A percentile compares a stretch with the other conserved stretches of the same genome.
phyloP scores from a whole-genome alignment of 495 filamentous ascomycete genomes.

The Lepraria neglecta region DNA sequence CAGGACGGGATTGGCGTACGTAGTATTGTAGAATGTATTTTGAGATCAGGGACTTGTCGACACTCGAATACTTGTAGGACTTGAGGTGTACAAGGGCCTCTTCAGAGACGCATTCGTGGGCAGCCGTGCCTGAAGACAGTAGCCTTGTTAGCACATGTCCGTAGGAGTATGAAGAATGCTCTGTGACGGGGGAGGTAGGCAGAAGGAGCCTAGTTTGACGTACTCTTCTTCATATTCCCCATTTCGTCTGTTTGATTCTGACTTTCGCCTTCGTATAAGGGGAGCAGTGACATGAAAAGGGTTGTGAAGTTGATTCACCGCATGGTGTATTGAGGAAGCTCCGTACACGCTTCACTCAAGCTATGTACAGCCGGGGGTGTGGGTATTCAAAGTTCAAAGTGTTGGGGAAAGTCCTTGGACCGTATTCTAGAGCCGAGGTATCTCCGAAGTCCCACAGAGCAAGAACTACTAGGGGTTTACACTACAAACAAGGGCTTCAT shows the following conservation, averaged over 20 bases:
- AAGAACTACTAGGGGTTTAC: not conserved
- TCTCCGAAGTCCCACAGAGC: not conserved
- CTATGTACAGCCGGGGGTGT: not conserved
- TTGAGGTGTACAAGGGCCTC: conserved; percentile 76
- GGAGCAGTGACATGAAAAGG: conserved; percentile 17
- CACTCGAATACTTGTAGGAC: conserved; percentile 91
- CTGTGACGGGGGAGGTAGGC: not conserved
- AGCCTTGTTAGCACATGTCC: not conserved
- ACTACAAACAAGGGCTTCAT: no score
- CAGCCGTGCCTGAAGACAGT: conserved; percentile 33
- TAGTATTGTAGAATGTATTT: conserved; percentile 90
- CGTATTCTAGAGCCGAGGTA: not conserved
- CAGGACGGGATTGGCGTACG: conserved; percentile 48
- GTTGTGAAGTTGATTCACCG: not conserved
- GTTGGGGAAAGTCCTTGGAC: not conserved
- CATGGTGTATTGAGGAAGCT: not conserved
- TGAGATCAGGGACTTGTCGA: conserved; percentile 94
- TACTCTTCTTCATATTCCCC: conserved; percentile 17
- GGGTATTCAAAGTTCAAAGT: not conserved
- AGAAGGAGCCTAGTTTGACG: not conserved
- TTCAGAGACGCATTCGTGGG: conserved; percentile 59
- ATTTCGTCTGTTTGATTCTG: not conserved
- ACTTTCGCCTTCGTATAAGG: conserved; percentile 13
- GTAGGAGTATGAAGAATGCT: not conserved
- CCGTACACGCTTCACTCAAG: not conserved